phyloP scores from a whole-genome alignment of 2,329 filamentous ascomycete genomes.

The Aspergillus aculeatinus region DNA sequence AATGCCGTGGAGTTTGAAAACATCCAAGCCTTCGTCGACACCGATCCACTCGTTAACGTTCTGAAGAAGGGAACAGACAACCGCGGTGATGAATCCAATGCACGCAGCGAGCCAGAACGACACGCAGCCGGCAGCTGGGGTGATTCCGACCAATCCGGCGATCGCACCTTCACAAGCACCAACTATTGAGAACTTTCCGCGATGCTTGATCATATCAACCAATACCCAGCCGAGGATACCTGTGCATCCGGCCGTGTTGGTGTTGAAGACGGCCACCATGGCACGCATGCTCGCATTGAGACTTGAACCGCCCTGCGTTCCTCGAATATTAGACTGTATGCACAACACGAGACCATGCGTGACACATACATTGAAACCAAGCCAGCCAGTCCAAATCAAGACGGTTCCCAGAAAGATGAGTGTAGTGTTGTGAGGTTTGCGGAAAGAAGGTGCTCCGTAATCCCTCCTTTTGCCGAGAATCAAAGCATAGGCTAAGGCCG shows the following conservation, averaged over 20 bases:
- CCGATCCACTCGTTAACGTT: slow-evolving; percentile 55
- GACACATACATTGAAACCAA: slow-evolving; percentile 53
- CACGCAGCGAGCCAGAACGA: slow-evolving; percentile 55
- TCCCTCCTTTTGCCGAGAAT: slow-evolving; percentile 70
- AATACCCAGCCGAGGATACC: slow-evolving; percentile 56
- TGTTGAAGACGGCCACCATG: slow-evolving; percentile 59
- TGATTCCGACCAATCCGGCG: slow-evolving; percentile 61
- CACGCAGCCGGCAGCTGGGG: slow-evolving; percentile 56
- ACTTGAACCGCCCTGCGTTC: slow-evolving; percentile 49
- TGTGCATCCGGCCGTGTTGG: slow-evolving; percentile 55
- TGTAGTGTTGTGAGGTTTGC: slow-evolving; percentile 68
- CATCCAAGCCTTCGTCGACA: slow-evolving; percentile 60
- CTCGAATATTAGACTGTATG: background rate
- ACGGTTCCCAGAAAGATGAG: slow-evolving; percentile 69
- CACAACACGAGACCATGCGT: background rate
- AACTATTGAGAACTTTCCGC: slow-evolving; percentile 55
- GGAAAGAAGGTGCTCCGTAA: slow-evolving; percentile 53
- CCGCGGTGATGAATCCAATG: slow-evolving; percentile 57
- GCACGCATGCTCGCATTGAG: slow-evolving; percentile 55
- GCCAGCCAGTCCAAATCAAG: slow-evolving; percentile 52
- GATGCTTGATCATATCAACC: slow-evolving; percentile 54
- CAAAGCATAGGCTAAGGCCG: slow-evolving; percentile 69
- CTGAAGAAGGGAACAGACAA: slow-evolving; percentile 51
- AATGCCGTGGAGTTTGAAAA: slow-evolving; percentile 60
- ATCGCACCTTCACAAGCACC: slow-evolving; percentile 60